phyloP scores from a whole-genome alignment of 345 rosid species.

The Kandelia obovata region DNA sequence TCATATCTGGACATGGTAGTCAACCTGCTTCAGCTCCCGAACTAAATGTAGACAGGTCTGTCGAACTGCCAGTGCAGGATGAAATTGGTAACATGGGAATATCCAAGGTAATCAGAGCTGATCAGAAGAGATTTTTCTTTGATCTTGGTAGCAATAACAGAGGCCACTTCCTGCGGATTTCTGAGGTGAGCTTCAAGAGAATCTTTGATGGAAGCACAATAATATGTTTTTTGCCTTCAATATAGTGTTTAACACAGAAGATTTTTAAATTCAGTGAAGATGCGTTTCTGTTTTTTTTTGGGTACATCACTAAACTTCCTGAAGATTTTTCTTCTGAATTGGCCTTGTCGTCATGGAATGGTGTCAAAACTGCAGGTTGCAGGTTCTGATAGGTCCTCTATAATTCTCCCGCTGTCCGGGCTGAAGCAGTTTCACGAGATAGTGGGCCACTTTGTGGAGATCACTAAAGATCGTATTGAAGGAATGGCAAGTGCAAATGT shows the following conservation, averaged over 20 bases:
- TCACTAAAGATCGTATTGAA: conserved; percentile 85
- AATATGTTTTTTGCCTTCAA: not conserved
- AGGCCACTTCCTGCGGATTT: conserved; percentile 92
- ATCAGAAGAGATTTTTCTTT: conserved; percentile 92
- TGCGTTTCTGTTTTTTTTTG: too few relatives aligned
- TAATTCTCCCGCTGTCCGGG: conserved; percentile 91
- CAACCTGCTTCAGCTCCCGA: conserved; percentile 72
- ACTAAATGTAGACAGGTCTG: conserved; percentile 60
- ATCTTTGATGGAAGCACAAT: not conserved
- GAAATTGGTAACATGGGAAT: conserved; percentile 58
- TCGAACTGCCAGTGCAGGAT: conserved; percentile 66
- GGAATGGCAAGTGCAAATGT: conserved; percentile 84
- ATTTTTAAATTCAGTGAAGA: too few relatives aligned
- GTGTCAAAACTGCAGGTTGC: conserved; percentile 62
- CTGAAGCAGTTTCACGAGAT: conserved; percentile 90
- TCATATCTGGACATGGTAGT: conserved; percentile 85
- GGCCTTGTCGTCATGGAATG: conserved; percentile 1
- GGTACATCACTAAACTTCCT: too few relatives aligned
- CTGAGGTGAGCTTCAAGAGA: conserved; percentile 54
- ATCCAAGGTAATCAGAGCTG: conserved; percentile 85
- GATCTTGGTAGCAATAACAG: conserved; percentile 93
- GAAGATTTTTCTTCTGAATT: conserved; percentile 3
- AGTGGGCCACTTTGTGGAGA: conserved; percentile 92
- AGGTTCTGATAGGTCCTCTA: conserved; percentile 89
- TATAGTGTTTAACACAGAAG: not conserved